Evolutionary conservation across 1,139 yeast species (phyloP).

Genomic region (Geotrichum candidum): DNA sequence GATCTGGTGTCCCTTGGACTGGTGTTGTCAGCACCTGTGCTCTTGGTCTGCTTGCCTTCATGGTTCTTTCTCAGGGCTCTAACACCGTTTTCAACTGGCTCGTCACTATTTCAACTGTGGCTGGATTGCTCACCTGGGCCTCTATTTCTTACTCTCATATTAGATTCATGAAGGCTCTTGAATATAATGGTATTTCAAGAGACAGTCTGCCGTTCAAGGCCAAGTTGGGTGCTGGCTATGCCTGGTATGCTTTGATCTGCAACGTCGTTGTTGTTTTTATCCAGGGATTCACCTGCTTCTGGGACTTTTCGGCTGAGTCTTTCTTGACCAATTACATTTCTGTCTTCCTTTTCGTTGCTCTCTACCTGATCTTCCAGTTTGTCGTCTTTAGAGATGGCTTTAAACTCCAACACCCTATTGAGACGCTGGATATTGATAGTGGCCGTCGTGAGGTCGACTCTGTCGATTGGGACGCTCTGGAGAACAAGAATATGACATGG

Average conservation of each 20-base stretch:
- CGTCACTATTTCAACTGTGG: constrained; percentile 58
- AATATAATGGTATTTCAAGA: constrained; percentile 38
- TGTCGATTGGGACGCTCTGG: constrained; percentile 13
- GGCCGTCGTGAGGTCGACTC: constrained; percentile 52
- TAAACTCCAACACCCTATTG: constrained; percentile 24
- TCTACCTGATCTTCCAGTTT: constrained; percentile 44
- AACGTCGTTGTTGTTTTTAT: constrained; percentile 43
- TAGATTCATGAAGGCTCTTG: constrained; percentile 55
- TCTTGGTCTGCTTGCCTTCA: constrained; percentile 60
- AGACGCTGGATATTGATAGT: constrained; percentile 51
- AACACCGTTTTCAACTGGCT: constrained; percentile 57
- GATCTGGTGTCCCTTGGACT: constrained; percentile 46
- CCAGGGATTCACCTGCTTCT: constrained; percentile 64
- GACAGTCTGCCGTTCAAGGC: constrained; percentile 38
- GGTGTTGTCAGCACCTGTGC: constrained; percentile 37
- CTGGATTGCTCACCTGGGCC: constrained; percentile 52
- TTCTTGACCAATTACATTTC: constrained; percentile 66
- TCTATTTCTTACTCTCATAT: constrained; percentile 45
- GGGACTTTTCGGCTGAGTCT: constrained; percentile 51
- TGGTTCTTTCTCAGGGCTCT: constrained; percentile 48
- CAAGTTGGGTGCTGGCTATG: constrained; percentile 32
- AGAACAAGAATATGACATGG: constrained; percentile 1
- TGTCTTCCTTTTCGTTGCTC: constrained; percentile 45
- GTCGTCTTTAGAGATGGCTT: constrained; percentile 11
- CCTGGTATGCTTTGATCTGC: constrained; percentile 33